phyloP scores from a whole-genome alignment of 176 grass and related monocot species.

The Tuctoria greenei region DNA sequence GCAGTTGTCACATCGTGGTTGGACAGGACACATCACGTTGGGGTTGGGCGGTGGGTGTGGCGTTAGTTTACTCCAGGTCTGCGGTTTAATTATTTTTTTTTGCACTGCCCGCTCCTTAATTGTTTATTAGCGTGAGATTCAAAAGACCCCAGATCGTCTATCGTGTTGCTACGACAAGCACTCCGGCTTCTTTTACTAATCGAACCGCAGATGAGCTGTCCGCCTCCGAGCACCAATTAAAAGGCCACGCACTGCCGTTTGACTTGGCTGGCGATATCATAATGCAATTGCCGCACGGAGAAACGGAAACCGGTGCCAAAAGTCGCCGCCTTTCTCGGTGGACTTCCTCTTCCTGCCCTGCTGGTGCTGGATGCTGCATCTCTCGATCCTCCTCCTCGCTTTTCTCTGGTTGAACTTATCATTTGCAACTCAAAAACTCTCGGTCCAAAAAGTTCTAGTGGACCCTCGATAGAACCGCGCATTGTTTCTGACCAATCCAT shows the following conservation, averaged over 20 bases:
- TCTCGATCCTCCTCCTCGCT: constrained; percentile 11
- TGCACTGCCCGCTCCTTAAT: not conserved
- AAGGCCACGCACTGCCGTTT: constrained; percentile 47
- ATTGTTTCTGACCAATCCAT: not conserved
- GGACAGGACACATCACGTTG: constrained; percentile 35
- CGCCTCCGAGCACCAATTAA: constrained; percentile 36
- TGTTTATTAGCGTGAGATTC: constrained; percentile 40
- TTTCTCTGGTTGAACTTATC: constrained; percentile 26
- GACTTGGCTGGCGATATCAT: constrained; percentile 31
- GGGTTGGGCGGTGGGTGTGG: constrained; percentile 36
- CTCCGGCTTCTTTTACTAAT: constrained; percentile 18
- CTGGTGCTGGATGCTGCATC: no score
- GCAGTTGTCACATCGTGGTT: constrained; percentile 22
- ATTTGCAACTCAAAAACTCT: constrained; percentile 36
- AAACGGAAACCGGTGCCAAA: constrained; percentile 33
- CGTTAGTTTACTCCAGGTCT: constrained; percentile 36
- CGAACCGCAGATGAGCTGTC: constrained; percentile 40
- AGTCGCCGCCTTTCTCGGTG: constrained; percentile 49
- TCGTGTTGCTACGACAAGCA: constrained; percentile 17
- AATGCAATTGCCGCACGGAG: constrained; percentile 39
- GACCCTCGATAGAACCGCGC: not conserved
- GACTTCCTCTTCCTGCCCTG: constrained; percentile 49
- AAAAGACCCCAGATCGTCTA: constrained; percentile 37
- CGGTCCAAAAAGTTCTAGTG: not conserved
- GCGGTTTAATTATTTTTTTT: constrained; percentile 23